Base-by-base conservation (phyloP, 257 asterid genomes). In the Anisodus acutangulus region DNA sequence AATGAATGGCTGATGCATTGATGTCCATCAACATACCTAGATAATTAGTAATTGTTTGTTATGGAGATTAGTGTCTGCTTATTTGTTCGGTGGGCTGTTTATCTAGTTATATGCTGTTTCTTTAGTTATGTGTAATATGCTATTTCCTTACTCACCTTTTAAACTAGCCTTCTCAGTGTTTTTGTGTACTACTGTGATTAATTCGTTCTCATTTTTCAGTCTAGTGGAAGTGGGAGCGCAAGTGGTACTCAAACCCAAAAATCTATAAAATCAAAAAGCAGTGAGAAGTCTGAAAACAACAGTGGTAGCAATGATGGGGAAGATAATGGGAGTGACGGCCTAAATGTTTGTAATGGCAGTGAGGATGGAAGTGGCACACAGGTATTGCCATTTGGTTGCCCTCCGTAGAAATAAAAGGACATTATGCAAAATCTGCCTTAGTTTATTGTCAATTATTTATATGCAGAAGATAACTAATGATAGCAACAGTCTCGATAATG, bases 201-300 rank as follows among this genome's bases (percentile, higher is more conserved):
- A 15, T 8, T 78, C 4, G 3, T 53, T 53, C 8, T 78, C 82
- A 53, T 83, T 83, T 81, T 81, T 84, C 92, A 94, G 98, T 95
- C 99, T 71, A 93, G 98, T 85, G 99, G 98, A 83, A 95, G 99
- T 58, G 97, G 98, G 88, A 94, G 95, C 84, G 99, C 87, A 86
- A 95, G 98, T 72, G 98, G 92, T 51, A 86, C 93, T 69, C 96
- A 87, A 86, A 88, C 95, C 88, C 93, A 90, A 86, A 94, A 93
- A 78, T 92, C 94, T 84, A 89, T 91, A 83, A 91, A 92, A 82
- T 91, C 97, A 39, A 90, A 86, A 85, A 78, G 85, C 83, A 84
- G 86, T 85, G 92, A 88, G 88, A 91, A 86, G 83, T 88, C 91
- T 71, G 92, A 83, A 66, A 89, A 86, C 82, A 80, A 85, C 81